Percentiles rank a stretch among this genome's conserved stretches.
These are phyloP conservation scores for Populus euphratica DNA, from an alignment of 345 rosid genomes.

Conservation along the genomic window DNA sequence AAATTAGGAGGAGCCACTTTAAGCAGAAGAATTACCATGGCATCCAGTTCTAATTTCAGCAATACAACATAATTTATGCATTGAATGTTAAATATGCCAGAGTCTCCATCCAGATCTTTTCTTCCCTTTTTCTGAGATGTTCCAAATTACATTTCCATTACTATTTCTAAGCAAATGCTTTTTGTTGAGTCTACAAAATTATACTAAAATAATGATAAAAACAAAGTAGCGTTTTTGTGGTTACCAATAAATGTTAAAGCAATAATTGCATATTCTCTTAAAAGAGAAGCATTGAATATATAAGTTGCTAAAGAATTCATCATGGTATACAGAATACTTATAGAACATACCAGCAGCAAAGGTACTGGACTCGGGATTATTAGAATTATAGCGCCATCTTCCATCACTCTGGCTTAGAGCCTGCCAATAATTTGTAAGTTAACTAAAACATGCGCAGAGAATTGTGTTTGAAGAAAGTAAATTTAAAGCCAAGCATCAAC, in stretches of 20 bases:
- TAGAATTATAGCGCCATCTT: constrained; percentile 79
- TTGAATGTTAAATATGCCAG: neutral
- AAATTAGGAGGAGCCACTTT: neutral
- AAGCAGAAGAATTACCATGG: neutral
- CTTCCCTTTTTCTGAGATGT: neutral
- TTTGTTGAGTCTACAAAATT: neutral
- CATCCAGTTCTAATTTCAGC: neutral
- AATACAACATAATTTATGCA: neutral
- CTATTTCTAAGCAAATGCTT: neutral
- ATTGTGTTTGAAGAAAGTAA: neutral
- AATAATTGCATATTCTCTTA: neutral
- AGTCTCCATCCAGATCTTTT: neutral
- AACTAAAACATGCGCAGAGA: constrained; percentile 10
- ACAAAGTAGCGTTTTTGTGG: neutral
- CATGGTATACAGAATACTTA: neutral
- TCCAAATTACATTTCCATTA: neutral
- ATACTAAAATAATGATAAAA: neutral
- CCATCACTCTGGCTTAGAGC: constrained; percentile 95
- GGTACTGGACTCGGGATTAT: constrained; percentile 76
- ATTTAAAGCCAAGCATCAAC: neutral
- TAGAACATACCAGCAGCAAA: constrained; percentile 72
- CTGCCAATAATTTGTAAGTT: constrained; percentile 40
- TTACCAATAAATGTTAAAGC: neutral
- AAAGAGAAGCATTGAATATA: neutral
- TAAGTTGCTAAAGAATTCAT: neutral